These are phyloP conservation scores for Selaginella moellendorffii DNA, from an alignment of 75 land plant species.

Conservation along the genomic window DNA sequence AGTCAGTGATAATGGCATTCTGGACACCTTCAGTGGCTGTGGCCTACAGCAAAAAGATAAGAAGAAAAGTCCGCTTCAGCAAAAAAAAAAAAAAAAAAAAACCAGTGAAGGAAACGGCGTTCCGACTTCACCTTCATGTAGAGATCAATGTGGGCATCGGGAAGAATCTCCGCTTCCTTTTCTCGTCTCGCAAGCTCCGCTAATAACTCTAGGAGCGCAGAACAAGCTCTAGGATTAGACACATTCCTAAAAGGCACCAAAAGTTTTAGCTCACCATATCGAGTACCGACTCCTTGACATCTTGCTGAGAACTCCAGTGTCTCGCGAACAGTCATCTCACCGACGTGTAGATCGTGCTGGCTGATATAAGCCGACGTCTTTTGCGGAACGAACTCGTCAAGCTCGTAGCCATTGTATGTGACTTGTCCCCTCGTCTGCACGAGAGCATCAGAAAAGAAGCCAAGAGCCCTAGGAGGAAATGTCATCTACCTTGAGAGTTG, in stretches of 20 bases:
- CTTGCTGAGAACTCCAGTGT: background rate
- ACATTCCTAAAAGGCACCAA: background rate
- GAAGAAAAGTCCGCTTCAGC: background rate
- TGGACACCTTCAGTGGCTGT: conserved; percentile 16
- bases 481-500: background rate
- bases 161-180: conserved; percentile 8
- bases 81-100: background rate
- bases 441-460: too few relatives aligned
- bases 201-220: conserved; percentile 7
- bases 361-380: background rate
- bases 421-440: background rate
- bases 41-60: conserved; percentile 12
- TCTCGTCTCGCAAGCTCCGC: conserved; percentile 10
- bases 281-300: background rate
- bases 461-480: too few relatives aligned
- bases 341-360: conserved; percentile 1
- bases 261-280: background rate
- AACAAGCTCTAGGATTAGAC: background rate
- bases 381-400: background rate
- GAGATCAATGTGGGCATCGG: conserved; percentile 11
- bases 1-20: conserved; percentile 13
- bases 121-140: conserved; percentile 8
- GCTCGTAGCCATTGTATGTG: background rate
- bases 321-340: background rate
- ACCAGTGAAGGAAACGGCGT: too few relatives aligned